Percentiles rank a stretch among this genome's conserved stretches.
phyloP scores from a whole-genome alignment of 139 green algal species.

The Coelastrella sp. region DNA sequence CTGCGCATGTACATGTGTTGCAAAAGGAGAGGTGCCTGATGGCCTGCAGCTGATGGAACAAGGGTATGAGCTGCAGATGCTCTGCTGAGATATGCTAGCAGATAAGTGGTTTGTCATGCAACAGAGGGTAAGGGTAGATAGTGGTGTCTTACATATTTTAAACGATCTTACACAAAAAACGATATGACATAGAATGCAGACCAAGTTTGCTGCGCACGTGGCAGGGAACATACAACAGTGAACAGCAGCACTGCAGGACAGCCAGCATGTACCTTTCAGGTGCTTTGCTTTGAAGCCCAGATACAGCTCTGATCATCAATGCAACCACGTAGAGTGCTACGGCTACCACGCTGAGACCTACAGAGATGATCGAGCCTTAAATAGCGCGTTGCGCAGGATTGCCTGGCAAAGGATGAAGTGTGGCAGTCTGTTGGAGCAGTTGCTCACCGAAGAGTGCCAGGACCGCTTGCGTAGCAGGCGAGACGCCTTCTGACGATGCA shows the following conservation, averaged over 20 bases:
- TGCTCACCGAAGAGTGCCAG: constrained; percentile 10
- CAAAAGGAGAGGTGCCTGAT: too few species aligned
- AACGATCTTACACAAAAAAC: too few species aligned
- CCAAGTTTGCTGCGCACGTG: neutral
- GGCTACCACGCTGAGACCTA: constrained; percentile 20
- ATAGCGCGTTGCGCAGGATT: neutral
- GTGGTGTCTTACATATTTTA: too few species aligned
- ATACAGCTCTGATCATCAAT: neutral
- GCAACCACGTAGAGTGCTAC: constrained; percentile 3
- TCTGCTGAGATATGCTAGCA: too few species aligned
- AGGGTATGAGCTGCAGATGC: too few species aligned
- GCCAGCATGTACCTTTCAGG: neutral
- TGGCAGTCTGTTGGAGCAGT: constrained; percentile 1
- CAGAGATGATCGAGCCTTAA: neutral
- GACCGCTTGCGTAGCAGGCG: constrained; percentile 13
- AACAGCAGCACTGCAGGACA: too few species aligned
- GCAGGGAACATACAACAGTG: neutral
- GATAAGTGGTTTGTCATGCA: too few species aligned
- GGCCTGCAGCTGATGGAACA: too few species aligned
- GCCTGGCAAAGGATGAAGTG: neutral
- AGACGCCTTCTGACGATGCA: neutral
- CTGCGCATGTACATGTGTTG: neutral
- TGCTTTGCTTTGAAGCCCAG: neutral
- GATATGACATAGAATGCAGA: neutral
- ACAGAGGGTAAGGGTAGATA: too few species aligned